Conservation (phyloP, 2,329 filamentous ascomycete genomes). For the Penicillium sp. region DNA sequence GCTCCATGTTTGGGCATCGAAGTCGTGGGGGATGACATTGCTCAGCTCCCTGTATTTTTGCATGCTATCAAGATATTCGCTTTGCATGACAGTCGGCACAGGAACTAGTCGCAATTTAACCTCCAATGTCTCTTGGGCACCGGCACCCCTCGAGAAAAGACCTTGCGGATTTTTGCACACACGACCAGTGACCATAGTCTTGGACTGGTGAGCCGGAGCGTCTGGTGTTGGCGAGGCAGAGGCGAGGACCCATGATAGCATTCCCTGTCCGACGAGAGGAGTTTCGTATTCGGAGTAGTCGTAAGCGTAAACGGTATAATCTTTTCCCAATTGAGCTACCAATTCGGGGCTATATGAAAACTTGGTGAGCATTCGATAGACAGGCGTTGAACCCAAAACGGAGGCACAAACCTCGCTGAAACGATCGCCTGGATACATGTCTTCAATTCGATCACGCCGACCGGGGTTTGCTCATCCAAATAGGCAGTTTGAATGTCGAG, state of each 20-base stretch:
- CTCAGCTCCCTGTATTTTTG: conserved; percentile 60
- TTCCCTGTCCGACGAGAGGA: conserved; percentile 90
- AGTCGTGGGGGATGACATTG: conserved; percentile 56
- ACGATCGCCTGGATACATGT: conserved; percentile 83
- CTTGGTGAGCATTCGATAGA: conserved; percentile 6
- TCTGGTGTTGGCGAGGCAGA: conserved; percentile 57
- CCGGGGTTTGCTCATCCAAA: conserved; percentile 74
- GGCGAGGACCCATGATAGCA: conserved; percentile 80
- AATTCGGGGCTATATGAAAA: conserved; percentile 71
- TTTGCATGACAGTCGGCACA: conserved; percentile 64
- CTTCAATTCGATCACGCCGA: conserved; percentile 84
- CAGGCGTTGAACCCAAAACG: not conserved
- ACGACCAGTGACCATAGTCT: conserved; percentile 75
- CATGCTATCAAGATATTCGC: conserved; percentile 60
- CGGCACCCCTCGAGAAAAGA: conserved; percentile 74
- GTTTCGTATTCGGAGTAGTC: conserved; percentile 95
- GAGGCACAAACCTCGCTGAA: conserved; percentile 52
- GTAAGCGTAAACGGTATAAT: conserved; percentile 96
- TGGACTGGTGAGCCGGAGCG: conserved; percentile 58
- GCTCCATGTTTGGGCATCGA: conserved; percentile 75
- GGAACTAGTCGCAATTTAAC: conserved; percentile 85
- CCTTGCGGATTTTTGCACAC: conserved; percentile 83
- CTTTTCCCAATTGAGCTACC: conserved; percentile 66
- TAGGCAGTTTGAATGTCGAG: conserved; percentile 76
- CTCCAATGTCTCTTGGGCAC: conserved; percentile 80